Evolutionary conservation across 352 stramenopile species (phyloP), one percentile per base, ranked within the genome.

Genomic region (Phytophthora pinifolia): DNA sequence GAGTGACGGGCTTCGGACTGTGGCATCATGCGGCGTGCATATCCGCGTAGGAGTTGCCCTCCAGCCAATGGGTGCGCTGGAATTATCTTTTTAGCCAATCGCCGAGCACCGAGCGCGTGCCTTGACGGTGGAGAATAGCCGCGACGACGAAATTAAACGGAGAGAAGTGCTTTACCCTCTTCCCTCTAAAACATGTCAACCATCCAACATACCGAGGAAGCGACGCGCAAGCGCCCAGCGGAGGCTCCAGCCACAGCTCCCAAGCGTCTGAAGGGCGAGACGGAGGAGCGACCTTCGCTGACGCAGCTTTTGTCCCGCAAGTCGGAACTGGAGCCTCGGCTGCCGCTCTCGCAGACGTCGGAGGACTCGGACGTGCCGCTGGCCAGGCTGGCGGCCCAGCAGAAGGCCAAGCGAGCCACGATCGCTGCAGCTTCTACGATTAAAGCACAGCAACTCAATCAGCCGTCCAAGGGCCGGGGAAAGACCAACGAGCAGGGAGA

Each of bases 221-320:
- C n/a, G 20, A 59, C 37, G 36, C 46, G 44, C 17, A 74, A 74
- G 61, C 61, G 61, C 14, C 47, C 46, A 10, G 46, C 47, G 9
- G 36, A 60, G 43, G 15, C 32, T 25, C 12, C 10, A 14, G 12
- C n/a, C 12, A 38, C 29, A 14, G 18, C 20, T 9, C 20, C 51
- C n/a, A 71, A 71, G 47, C 58, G 62, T 0, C 14, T 63, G n/a
- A 67, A 67, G 22, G 10, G 17, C 27, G 37, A 53, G 14, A 8
- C 17, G 1, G 8, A 44, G 29, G n/a, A 30, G 1, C 37, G 56
- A 9, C 55, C 51, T n/a, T 54, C 61, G 4, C 47, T 74, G 6
- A 65, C 54, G 14, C 20, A 70, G 33, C 1, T 71, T 39, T 43
- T 74, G 47, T 59, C 62, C 13, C 37, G 51, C 6, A 65, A 68